phyloP scores from a whole-genome alignment of 1,284 basidiomycete species.

The Pisolithus thermaeus region DNA sequence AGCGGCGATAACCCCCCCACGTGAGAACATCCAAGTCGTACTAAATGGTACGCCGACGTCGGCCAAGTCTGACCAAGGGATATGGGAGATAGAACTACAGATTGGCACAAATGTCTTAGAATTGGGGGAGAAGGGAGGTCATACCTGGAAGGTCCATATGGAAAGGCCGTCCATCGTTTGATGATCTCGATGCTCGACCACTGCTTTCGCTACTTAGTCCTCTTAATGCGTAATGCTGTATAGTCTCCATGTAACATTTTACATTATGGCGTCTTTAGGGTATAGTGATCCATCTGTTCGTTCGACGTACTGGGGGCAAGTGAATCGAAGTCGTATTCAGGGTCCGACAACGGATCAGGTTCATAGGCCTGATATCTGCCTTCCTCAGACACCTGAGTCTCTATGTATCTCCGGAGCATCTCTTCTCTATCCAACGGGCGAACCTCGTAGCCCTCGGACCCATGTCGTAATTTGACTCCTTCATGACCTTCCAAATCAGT shows the following conservation, averaged over 20 bases:
- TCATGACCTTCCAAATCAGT: slow-evolving; percentile 27
- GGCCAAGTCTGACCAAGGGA: slow-evolving; percentile 35
- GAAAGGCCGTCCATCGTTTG: slow-evolving; percentile 32
- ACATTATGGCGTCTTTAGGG: slow-evolving; percentile 22
- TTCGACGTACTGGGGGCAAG: too few relatives aligned
- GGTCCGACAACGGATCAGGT: slow-evolving; percentile 37
- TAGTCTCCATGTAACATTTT: slow-evolving; percentile 17
- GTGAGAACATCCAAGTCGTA: slow-evolving; percentile 46
- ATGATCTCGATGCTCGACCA: slow-evolving; percentile 5
- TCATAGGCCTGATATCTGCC: slow-evolving; percentile 60
- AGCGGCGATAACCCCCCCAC: slow-evolving; percentile 31
- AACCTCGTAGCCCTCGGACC: slow-evolving; percentile 79
- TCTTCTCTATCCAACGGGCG: slow-evolving; percentile 52
- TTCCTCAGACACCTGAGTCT: slow-evolving; percentile 43
- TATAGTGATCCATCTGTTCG: slow-evolving; percentile 1
- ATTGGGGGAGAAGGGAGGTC: slow-evolving; percentile 61
- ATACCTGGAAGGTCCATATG: slow-evolving; percentile 62
- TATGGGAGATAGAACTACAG: slow-evolving; percentile 53
- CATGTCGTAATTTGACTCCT: slow-evolving; percentile 45
- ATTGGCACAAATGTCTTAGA: slow-evolving; percentile 55
- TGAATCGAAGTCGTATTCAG: slow-evolving; percentile 2
- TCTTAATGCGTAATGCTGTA: slow-evolving; percentile 31
- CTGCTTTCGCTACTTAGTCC: slow-evolving; percentile 19
- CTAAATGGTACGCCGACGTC: slow-evolving; percentile 43
- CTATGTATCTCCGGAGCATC: slow-evolving; percentile 53